A percentile compares a stretch with the other conserved stretches of the same genome.
phyloP scores from a whole-genome alignment of 2,329 filamentous ascomycete genomes.

The Camillea tinctor region DNA sequence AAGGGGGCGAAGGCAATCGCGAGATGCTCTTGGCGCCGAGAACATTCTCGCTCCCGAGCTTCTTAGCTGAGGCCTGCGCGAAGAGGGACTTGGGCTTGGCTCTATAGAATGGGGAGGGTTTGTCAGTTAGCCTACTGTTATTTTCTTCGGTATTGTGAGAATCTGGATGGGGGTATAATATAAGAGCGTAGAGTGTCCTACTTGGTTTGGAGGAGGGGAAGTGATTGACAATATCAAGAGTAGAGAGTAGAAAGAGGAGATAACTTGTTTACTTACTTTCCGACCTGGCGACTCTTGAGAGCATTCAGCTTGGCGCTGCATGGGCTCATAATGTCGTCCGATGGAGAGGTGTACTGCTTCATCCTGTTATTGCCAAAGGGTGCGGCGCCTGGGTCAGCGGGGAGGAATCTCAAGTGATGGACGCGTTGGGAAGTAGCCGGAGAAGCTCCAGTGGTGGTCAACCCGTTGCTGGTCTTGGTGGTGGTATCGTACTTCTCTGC shows the following conservation, averaged over 20 bases:
- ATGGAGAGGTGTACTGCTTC: constrained; percentile 71
- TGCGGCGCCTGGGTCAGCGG: constrained; percentile 25
- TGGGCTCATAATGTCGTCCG: constrained; percentile 86
- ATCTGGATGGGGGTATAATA: too few species aligned
- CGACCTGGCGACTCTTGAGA: constrained; percentile 75
- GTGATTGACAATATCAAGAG: too few species aligned
- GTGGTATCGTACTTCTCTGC: constrained; percentile 54
- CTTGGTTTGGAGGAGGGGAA: background rate
- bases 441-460: background rate
- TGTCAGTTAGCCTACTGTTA: background rate
- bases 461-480: constrained; percentile 4
- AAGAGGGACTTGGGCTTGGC: constrained; percentile 68
- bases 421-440: constrained; percentile 16
- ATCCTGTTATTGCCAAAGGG: constrained; percentile 30
- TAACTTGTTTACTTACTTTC: constrained; percentile 58
- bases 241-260: background rate
- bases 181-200: too few species aligned
- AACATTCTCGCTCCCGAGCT: constrained; percentile 48
- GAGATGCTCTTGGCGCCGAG: constrained; percentile 34
- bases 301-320: constrained; percentile 80
- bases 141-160: background rate
- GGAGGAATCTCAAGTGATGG: constrained; percentile 13
- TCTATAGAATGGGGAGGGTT: constrained; percentile 36
- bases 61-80: constrained; percentile 64
- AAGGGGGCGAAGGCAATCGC: constrained; percentile 1